Evolutionary conservation across 371 early-diverging fungal genomes (phyloP).

Genomic region (Phascolomyces articulosus): DNA sequence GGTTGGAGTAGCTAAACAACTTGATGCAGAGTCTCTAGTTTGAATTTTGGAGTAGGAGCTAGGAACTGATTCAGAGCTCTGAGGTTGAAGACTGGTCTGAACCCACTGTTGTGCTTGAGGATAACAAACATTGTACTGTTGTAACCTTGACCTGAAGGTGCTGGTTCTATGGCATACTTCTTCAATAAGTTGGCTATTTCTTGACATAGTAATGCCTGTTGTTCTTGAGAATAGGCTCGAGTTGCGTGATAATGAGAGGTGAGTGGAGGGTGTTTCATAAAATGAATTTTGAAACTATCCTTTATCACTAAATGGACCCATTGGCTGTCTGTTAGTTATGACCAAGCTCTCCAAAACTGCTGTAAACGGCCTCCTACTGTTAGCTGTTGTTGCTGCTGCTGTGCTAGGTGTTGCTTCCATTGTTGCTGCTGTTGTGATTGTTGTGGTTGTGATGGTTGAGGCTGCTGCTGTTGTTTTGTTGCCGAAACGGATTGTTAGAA

Average conservation of each 20-base stretch:
- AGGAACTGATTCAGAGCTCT: constrained; percentile 20
- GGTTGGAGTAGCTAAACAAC: constrained; percentile 18
- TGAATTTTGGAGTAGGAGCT: constrained; percentile 19
- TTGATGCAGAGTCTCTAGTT: constrained; percentile 24
- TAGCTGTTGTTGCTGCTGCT: neutral
- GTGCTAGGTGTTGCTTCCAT: neutral
- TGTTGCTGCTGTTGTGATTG: neutral
- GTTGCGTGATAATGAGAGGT: neutral
- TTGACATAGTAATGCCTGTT: neutral
- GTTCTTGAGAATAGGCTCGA: neutral
- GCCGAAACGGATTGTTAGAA: neutral
- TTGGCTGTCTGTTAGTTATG: neutral
- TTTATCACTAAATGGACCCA: neutral
- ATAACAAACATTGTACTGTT: constrained; percentile 24
- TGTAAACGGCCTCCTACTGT: constrained; percentile 4
- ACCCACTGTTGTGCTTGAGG: constrained; percentile 22
- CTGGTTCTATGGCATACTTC: constrained; percentile 12
- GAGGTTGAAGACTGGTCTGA: constrained; percentile 28
- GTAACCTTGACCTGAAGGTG: constrained; percentile 12
- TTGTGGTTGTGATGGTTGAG: neutral
- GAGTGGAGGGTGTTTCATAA: neutral
- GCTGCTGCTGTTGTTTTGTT: neutral
- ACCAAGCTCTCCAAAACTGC: neutral
- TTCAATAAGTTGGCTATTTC: constrained; percentile 8
- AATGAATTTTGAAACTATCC: neutral